Base-by-base conservation (phyloP, 441 rosid species). In the Euphorbia corollata region DNA sequence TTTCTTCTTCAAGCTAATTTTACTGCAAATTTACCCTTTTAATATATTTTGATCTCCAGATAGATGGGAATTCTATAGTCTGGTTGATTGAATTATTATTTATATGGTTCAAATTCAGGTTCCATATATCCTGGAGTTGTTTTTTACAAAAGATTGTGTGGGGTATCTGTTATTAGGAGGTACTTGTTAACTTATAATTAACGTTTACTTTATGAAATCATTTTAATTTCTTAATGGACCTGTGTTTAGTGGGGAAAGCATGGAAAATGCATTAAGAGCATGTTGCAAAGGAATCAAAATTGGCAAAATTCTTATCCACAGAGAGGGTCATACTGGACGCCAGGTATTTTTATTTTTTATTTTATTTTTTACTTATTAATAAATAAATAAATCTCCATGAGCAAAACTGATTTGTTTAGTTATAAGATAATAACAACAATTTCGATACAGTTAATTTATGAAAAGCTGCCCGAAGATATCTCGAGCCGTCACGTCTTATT, bases 221-320 rank as follows among this genome's bases (percentile, higher is more conserved):
- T 41, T 41, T 41, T 5, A 10, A 61, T 2, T 18, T 8, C 58
- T 27, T 30, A 67, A 47, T 41, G 38, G 20, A 65, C 61, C 75
- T 8, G 10, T 43, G 47, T 36, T 15, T 70, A 93, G 99, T 70
- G 99, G 99, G 19, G 99, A 93, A 71, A 93, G 99, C 84, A 93
- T 93, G 99, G 97, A 93, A 74, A 93, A 93, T 64, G 99, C 97
- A 6, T 76, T 93, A 56, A 77, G 97, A 74, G 97, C 96, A n/a
- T 93, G 99, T 70, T 91, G 99, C 74, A 91, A 93, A 53, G 89
- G 97, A 63, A 87, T 89, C 68, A 93, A 89, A 76, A 86, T 93
- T 36, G 97, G 99, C 24, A 93, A 90, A 80, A 85, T 93, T 41
- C 91, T 90, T 39, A 89, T 89, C 63, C 96, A 86, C 60, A 80